Evolutionary conservation across 306 rosid genomes (phyloP).

Genomic region (Rosa multiflora): DNA sequence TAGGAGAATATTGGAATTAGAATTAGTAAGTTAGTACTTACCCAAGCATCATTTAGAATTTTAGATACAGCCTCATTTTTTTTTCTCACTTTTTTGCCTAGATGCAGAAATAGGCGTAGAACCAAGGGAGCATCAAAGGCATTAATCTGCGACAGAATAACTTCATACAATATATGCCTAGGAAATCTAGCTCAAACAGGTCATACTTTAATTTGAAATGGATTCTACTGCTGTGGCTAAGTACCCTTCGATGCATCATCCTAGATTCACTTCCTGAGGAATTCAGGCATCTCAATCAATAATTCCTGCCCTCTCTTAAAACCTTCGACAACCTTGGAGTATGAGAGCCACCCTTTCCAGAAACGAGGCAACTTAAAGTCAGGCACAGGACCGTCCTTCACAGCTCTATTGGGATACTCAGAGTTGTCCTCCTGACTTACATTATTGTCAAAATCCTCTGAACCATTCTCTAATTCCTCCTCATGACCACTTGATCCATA

Average conservation of each 20-base stretch:
- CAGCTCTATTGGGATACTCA: neutral
- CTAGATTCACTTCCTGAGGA: constrained; percentile 9
- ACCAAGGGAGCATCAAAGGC: neutral
- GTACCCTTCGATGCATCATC: constrained; percentile 16
- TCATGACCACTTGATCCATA: constrained; percentile 19
- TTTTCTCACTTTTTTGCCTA: neutral
- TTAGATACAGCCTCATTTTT: neutral
- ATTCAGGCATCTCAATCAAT: constrained; percentile 6
- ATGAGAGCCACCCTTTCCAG: constrained; percentile 37
- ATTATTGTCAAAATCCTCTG: constrained; percentile 5
- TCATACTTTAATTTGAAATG: neutral
- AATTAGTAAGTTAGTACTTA: neutral
- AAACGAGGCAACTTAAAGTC: constrained; percentile 29
- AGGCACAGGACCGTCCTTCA: constrained; percentile 19
- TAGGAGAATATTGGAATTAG: neutral
- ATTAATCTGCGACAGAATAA: neutral
- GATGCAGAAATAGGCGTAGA: neutral
- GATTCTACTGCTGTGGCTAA: neutral
- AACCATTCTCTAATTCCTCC: constrained; percentile 7
- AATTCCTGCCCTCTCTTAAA: no score
- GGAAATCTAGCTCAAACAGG: neutral
- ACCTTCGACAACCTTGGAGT: no score
- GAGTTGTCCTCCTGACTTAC: constrained; percentile 16
- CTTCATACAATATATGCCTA: constrained; percentile 1
- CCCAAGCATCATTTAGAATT: neutral